phyloP scores from a whole-genome alignment of 2,329 filamentous ascomycete species.

The Cladosporium sp. region DNA sequence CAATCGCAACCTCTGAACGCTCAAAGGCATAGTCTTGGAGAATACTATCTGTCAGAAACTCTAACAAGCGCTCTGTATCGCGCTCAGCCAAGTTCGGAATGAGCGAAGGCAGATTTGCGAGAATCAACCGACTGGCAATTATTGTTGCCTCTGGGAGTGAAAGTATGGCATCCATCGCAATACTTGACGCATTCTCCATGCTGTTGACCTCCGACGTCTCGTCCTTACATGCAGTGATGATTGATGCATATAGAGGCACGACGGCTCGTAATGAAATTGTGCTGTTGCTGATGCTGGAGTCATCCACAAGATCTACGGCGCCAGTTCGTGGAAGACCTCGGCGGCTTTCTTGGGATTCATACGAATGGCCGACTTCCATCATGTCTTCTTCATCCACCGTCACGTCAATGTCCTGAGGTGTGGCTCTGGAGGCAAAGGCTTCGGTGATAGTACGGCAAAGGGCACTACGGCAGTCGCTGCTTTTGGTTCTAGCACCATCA shows the following conservation, averaged over 20 bases:
- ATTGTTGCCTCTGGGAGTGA: conserved; percentile 18
- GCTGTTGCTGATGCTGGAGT: conserved; percentile 22
- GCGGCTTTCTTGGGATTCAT: conserved; percentile 54
- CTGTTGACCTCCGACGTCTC: not conserved
- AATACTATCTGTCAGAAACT: conserved; percentile 42
- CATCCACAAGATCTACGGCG: conserved; percentile 42
- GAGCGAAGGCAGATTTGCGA: conserved; percentile 19
- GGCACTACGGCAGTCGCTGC: conserved; percentile 10
- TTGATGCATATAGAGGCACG: conserved; percentile 20
- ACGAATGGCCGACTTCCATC: conserved; percentile 63
- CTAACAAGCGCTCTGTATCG: conserved; percentile 42
- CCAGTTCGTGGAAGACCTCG: conserved; percentile 32
- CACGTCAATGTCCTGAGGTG: conserved; percentile 39
- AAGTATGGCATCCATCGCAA: conserved; percentile 21
- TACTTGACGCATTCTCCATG: conserved; percentile 9
- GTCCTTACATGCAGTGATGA: not conserved
- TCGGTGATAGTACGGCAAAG: conserved; percentile 17
- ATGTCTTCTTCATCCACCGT: conserved; percentile 34
- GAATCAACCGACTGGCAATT: conserved; percentile 20
- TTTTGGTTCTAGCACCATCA: conserved; percentile 5
- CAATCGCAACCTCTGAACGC: conserved; percentile 67
- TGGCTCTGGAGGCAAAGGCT: conserved; percentile 2
- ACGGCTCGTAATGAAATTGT: conserved; percentile 16
- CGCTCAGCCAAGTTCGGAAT: conserved; percentile 20
- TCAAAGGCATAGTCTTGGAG: conserved; percentile 55